Base-by-base conservation (phyloP, 208 protist species). In the Crithidia acanthocephali region DNA sequence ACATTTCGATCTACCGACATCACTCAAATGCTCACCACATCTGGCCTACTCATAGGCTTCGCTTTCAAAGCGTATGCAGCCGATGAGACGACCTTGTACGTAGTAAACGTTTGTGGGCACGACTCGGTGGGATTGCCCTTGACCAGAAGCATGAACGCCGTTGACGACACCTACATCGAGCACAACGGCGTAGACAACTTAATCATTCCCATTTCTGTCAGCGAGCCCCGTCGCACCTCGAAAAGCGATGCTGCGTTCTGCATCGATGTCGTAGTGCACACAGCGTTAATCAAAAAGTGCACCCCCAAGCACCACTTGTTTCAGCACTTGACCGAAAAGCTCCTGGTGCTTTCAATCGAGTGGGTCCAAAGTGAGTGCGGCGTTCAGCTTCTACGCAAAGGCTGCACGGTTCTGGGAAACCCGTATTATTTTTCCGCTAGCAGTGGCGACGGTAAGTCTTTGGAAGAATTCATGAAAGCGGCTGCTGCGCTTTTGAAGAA, bases 81-180 rank as follows among this genome's bases (percentile, higher is more conserved):
- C 11, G 87, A 93, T 64, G 80, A 74, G 33, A 52, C 66, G 22
- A 91, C 87, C 4, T 64, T 33, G 25, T 81, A 83, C 57, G 68
- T 91, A 20, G 89, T 96, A 13, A 96, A 96, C 68, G 86, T 96
- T 47, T 95, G 88, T 60, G 92, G 92, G 4, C 68, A 92, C 55
- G 68, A 83, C 45, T 83, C 74, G 16, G 84, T 96, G 27, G 92
- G 88, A 18, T 65, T 51, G 20, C 86, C 92, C 3, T 70, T 96
- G 25, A 75, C 89, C 22, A 80, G 82, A 42, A 91, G 65, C 45
- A 94, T 94, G 87, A 81, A 92, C 27, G 30, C 76, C 7, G 80
- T 93, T 23, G 51, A 75, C 20, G 81, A 89, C 13, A 65, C 63
- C 27, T 93, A 92, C 53, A 45, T 96, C 22, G 92, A 94, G 68